Percentiles rank a stretch among this genome's conserved stretches.
phyloP scores from a whole-genome alignment of 441 rosid species.

The Flueggea neowawraea region DNA sequence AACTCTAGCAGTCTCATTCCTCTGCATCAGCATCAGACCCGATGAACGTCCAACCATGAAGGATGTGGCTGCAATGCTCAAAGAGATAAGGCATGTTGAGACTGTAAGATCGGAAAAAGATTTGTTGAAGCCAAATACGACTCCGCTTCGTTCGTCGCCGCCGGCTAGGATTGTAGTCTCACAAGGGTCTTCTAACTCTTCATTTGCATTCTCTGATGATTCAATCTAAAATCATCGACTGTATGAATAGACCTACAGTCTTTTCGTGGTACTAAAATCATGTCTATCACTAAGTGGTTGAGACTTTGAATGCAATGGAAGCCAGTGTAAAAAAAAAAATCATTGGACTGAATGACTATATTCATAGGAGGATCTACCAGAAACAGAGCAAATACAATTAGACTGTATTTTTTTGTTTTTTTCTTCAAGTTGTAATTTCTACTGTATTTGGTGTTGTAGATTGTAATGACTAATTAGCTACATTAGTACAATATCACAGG shows the following conservation, averaged over 20 bases:
- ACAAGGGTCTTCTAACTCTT: conserved; percentile 70
- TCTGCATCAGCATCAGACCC: conserved; percentile 59
- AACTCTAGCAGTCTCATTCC: conserved; percentile 80
- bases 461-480: conserved; percentile 14
- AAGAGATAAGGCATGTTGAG: conserved; percentile 71
- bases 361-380: conserved; percentile 6
- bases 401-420: neutral
- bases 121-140: conserved; percentile 30
- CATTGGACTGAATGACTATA: too few relatives aligned
- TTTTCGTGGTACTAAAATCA: neutral
- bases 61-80: conserved; percentile 92
- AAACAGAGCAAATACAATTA: neutral
- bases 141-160: conserved; percentile 28
- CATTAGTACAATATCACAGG: too few relatives aligned
- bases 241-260: too few relatives aligned
- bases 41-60: conserved; percentile 84
- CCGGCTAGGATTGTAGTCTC: conserved; percentile 41
- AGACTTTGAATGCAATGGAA: too few relatives aligned
- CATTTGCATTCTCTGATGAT: conserved; percentile 72
- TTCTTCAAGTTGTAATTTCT: conserved; percentile 5
- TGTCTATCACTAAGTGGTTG: too few relatives aligned
- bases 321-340: too few relatives aligned
- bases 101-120: conserved; percentile 41
- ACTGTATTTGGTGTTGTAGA: conserved; percentile 20
- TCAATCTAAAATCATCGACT: conserved; percentile 25